Percentiles rank a stretch among this genome's conserved stretches.
Conservation (phyloP, 2,329 filamentous ascomycete genomes). For the Colletotrichum sp. region DNA sequence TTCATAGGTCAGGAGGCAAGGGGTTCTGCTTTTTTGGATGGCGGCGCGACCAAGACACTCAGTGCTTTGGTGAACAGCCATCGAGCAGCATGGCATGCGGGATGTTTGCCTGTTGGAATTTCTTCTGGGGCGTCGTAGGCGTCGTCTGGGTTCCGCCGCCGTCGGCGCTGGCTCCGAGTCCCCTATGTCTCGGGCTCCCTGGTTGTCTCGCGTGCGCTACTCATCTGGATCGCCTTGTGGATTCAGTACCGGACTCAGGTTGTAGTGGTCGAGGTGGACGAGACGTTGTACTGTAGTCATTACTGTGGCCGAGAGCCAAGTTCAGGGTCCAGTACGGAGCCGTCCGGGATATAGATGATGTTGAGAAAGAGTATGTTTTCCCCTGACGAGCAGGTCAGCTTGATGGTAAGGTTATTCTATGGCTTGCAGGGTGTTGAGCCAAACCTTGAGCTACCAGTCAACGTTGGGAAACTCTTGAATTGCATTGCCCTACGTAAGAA, state of each 20-base stretch:
- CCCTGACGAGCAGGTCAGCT: not conserved
- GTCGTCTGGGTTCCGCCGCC: not conserved
- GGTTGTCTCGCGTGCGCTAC: slow-evolving; percentile 10
- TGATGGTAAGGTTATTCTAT: not conserved
- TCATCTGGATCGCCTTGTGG: not conserved
- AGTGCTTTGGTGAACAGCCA: not conserved
- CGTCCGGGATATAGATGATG: not conserved
- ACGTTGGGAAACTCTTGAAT: not conserved
- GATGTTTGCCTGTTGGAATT: not conserved
- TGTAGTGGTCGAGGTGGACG: not conserved
- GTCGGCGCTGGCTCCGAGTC: not conserved
- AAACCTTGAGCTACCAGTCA: not conserved
- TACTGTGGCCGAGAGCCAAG: not conserved
- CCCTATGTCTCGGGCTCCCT: slow-evolving; percentile 13
- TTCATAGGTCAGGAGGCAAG: not conserved
- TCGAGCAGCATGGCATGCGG: not conserved
- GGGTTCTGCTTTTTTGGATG: not conserved
- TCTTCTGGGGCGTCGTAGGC: not conserved
- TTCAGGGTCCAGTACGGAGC: not conserved
- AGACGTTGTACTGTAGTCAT: not conserved
- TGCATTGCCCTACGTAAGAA: slow-evolving; percentile 2
- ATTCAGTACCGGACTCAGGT: not conserved
- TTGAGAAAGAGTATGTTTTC: not conserved
- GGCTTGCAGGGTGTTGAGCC: not conserved
- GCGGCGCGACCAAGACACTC: not conserved